Percentiles rank a stretch among this genome's conserved stretches.
Evolutionary conservation across 106 monocot species (phyloP).

Genomic region (Acorus gramineus): DNA sequence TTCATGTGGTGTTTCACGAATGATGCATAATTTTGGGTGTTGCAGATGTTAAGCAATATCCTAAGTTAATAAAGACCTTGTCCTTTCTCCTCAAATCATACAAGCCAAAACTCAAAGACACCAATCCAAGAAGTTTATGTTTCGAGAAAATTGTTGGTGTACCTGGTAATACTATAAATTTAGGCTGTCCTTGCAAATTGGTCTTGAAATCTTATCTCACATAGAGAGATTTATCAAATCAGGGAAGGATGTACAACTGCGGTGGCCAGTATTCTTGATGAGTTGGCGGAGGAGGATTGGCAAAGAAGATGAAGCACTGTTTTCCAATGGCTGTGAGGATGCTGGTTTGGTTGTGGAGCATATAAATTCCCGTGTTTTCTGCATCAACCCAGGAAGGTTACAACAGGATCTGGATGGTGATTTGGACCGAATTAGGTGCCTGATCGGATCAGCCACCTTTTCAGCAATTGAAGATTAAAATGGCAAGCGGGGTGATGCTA

Average conservation of each 20-base stretch:
- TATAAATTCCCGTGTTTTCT: conserved; percentile 74
- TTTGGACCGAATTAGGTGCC: too few species aligned
- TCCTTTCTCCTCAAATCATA: conserved; percentile 61
- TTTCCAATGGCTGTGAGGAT: conserved; percentile 61
- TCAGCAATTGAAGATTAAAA: too few species aligned
- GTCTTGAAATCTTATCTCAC: neutral
- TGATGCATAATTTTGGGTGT: neutral
- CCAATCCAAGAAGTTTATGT: conserved; percentile 5
- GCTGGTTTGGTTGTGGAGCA: conserved; percentile 50
- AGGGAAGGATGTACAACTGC: conserved; percentile 51
- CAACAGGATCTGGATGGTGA: too few species aligned
- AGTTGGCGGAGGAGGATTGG: conserved; percentile 90
- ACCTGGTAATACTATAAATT: conserved; percentile 23
- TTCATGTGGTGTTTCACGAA: neutral
- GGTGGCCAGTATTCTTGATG: conserved; percentile 62
- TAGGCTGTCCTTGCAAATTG: neutral
- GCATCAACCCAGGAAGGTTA: conserved; percentile 22
- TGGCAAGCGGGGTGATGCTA: too few species aligned
- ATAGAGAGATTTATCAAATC: neutral
- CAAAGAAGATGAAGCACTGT: conserved; percentile 50
- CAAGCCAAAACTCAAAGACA: conserved; percentile 19
- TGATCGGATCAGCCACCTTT: too few species aligned
- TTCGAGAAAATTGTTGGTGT: conserved; percentile 4
- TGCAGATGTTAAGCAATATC: conserved; percentile 92
- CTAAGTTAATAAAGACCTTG: conserved; percentile 67